phyloP scores from a whole-genome alignment of 2,329 filamentous ascomycete species.

The Monosporascus sp. region DNA sequence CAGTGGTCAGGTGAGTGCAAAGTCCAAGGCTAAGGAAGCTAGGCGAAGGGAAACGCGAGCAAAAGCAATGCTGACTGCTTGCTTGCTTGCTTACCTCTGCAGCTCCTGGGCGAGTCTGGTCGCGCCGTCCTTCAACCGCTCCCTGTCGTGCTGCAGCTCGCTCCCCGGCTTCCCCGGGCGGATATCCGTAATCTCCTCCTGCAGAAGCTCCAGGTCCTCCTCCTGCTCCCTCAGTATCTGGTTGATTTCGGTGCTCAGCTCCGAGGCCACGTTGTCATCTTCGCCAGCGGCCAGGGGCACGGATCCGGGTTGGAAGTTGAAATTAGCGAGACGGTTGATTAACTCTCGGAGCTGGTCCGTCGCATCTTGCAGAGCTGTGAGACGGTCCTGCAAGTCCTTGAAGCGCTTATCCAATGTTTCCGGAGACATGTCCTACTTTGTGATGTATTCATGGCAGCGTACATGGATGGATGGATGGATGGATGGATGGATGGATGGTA shows the following conservation, averaged over 20 bases:
- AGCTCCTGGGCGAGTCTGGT: slow-evolving; percentile 66
- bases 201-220: slow-evolving; percentile 76
- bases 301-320: slow-evolving; percentile 55
- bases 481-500: neutral
- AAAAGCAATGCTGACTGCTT: slow-evolving; percentile 4
- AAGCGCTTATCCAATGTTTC: slow-evolving; percentile 59
- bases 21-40: too few relatives aligned
- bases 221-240: slow-evolving; percentile 71
- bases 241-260: slow-evolving; percentile 76
- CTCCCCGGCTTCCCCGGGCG: slow-evolving; percentile 45
- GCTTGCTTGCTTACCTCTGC: slow-evolving; percentile 48
- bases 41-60: too few relatives aligned
- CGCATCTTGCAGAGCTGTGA: slow-evolving; percentile 55
- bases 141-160: slow-evolving; percentile 56
- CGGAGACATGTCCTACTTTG: slow-evolving; percentile 45
- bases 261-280: slow-evolving; percentile 54
- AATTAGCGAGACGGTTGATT: slow-evolving; percentile 52
- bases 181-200: slow-evolving; percentile 72
- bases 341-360: slow-evolving; percentile 52
- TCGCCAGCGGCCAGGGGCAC: slow-evolving; percentile 44
- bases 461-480: neutral
- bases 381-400: slow-evolving; percentile 54
- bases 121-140: slow-evolving; percentile 60
- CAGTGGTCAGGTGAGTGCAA: too few relatives aligned
- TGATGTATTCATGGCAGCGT: neutral